Percentiles rank a stretch among this genome's conserved stretches.
phyloP scores from a whole-genome alignment of 768 basidiomycete species.

The Amanita phalloides region DNA sequence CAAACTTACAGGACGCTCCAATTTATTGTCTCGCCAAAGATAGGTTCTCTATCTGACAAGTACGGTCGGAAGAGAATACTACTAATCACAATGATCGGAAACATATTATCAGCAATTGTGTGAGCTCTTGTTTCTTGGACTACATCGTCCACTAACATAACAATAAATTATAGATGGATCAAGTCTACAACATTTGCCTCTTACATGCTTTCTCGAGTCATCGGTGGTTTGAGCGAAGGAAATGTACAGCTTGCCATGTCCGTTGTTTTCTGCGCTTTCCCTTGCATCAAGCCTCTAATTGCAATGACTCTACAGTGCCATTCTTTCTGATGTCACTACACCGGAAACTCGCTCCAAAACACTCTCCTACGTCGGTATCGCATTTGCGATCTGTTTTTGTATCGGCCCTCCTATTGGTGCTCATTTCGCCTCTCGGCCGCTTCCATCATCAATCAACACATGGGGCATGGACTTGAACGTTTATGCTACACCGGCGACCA shows the following conservation, averaged over 20 bases:
- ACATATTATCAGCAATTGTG: conserved; percentile 82
- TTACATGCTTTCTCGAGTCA: conserved; percentile 80
- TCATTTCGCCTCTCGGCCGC: conserved; percentile 84
- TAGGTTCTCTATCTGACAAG: conserved; percentile 79
- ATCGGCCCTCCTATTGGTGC: conserved; percentile 92
- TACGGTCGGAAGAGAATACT: conserved; percentile 83
- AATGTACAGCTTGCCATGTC: conserved; percentile 96
- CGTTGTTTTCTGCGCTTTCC: conserved; percentile 18
- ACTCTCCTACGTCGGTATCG: conserved; percentile 89
- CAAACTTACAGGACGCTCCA: conserved; percentile 52
- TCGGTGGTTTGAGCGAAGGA: conserved; percentile 92
- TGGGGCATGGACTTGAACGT: conserved; percentile 68
- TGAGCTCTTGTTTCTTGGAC: conserved; percentile 27
- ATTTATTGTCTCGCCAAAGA: conserved; percentile 72
- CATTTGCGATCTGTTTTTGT: conserved; percentile 92
- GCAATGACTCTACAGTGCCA: conserved; percentile 46
- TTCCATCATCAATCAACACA: conserved; percentile 46
- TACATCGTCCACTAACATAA: neutral
- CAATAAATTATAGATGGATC: conserved; percentile 53
- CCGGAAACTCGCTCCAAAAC: conserved; percentile 73
- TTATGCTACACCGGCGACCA: conserved; percentile 81
- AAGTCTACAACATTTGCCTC: conserved; percentile 84
- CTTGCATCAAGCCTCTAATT: neutral
- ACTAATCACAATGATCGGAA: conserved; percentile 84
- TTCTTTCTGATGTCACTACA: conserved; percentile 84